These are phyloP conservation scores for Chaetomiaceae sp. DNA, from an alignment of 2,329 filamentous ascomycete species.

Conservation along the genomic window DNA sequence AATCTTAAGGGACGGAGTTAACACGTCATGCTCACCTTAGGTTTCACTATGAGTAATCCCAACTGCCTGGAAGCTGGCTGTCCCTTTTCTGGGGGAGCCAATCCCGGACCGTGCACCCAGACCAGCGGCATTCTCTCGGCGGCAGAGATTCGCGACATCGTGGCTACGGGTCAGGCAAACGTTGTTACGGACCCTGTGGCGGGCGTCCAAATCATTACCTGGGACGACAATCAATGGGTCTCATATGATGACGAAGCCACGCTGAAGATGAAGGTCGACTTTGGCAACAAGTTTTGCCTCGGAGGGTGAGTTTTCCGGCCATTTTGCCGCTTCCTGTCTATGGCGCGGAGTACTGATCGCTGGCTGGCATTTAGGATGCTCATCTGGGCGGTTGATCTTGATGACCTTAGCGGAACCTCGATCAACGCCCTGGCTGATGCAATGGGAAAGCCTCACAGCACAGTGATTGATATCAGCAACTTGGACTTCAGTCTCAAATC, in stretches of 20 bases:
- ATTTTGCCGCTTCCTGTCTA: too few species aligned
- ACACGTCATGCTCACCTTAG: too few species aligned
- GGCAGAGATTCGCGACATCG: constrained; percentile 33
- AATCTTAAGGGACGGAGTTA: too few species aligned
- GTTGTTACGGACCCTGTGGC: constrained; percentile 28
- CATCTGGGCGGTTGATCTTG: too few species aligned
- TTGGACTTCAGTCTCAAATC: too few species aligned
- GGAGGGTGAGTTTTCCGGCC: too few species aligned
- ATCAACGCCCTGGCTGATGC: too few species aligned
- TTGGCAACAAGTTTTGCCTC: constrained; percentile 22
- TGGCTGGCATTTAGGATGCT: too few species aligned
- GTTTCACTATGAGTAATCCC: constrained; percentile 28
- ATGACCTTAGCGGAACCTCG: too few species aligned
- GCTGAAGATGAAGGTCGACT: constrained; percentile 29
- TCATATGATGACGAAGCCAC: constrained; percentile 35
- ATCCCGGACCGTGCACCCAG: constrained; percentile 30
- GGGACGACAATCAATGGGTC: constrained; percentile 35
- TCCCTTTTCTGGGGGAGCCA: constrained; percentile 27
- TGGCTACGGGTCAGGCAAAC: constrained; percentile 22
- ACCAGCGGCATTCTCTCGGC: constrained; percentile 30
- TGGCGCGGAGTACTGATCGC: too few species aligned
- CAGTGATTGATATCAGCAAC: too few species aligned
- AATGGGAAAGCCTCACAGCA: too few species aligned
- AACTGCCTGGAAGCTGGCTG: constrained; percentile 31
- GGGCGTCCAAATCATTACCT: constrained; percentile 33